phyloP scores from a whole-genome alignment of 2,329 filamentous ascomycete species.

The Aspergillus floridensis region DNA sequence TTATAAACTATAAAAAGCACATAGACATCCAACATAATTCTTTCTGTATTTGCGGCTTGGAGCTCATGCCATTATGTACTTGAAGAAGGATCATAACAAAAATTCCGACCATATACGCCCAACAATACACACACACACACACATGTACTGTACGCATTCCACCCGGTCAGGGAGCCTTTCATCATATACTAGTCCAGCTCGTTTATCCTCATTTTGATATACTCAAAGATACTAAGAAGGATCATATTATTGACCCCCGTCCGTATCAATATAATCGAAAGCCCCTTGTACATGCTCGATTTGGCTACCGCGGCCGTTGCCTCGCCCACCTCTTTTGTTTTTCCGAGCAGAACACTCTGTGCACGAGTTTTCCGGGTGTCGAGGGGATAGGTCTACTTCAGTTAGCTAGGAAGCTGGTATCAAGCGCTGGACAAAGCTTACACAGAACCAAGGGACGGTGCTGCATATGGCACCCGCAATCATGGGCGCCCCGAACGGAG shows the following conservation, averaged over 20 bases:
- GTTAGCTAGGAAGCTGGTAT: conserved; percentile 4
- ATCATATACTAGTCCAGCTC: conserved; percentile 27
- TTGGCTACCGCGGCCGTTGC: conserved; percentile 40
- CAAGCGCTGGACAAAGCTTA: conserved; percentile 25
- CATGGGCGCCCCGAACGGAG: conserved; percentile 44
- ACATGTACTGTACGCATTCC: not conserved
- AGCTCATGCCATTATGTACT: conserved; percentile 23
- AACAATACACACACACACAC: not conserved
- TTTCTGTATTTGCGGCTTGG: conserved; percentile 26
- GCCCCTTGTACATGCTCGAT: conserved; percentile 48
- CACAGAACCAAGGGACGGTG: conserved; percentile 48
- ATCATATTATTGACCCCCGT: conserved; percentile 51
- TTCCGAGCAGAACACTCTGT: conserved; percentile 47
- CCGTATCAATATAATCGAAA: conserved; percentile 48
- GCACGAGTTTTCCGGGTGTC: conserved; percentile 51
- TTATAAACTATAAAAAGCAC: not conserved
- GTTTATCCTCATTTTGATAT: conserved; percentile 45
- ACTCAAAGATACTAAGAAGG: conserved; percentile 47
- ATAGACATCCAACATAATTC: conserved; percentile 1
- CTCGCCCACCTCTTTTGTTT: conserved; percentile 42
- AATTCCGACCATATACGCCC: conserved; percentile 8
- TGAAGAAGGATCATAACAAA: conserved; percentile 10
- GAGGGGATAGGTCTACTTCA: conserved; percentile 45
- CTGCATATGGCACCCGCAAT: conserved; percentile 48
- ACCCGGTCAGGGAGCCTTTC: not conserved